Conservation (phyloP, 176 grass and related monocot genomes). For the Carex scoparia region DNA sequence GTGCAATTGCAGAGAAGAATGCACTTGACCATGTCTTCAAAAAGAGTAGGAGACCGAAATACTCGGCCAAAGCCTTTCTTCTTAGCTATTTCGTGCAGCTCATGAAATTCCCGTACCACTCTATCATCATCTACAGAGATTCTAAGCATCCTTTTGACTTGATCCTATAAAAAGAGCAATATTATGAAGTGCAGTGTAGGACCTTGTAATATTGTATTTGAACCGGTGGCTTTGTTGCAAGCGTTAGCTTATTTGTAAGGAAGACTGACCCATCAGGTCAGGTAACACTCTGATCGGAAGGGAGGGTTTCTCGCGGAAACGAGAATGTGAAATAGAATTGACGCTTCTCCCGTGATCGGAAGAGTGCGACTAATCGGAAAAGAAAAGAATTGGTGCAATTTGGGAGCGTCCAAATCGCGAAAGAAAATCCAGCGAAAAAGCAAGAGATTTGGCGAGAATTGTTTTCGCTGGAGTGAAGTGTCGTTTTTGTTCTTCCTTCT, state of each 20-base stretch:
- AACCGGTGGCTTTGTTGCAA: neutral
- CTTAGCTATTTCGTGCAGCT: conserved; percentile 41
- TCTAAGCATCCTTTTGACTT: conserved; percentile 70
- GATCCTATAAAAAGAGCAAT: conserved; percentile 37
- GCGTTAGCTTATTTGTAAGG: neutral
- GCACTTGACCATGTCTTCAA: conserved; percentile 90
- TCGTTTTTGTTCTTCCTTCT: no score
- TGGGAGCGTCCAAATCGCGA: no score
- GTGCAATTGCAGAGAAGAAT: conserved; percentile 87
- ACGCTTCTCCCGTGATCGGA: no score
- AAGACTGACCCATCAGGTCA: neutral
- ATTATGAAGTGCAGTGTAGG: neutral
- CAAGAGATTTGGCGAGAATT: no score
- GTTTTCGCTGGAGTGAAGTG: no score
- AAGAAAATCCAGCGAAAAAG: no score
- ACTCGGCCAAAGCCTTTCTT: conserved; percentile 48
- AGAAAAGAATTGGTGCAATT: no score
- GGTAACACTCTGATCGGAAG: neutral
- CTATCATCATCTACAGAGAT: conserved; percentile 36
- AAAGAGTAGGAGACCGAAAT: conserved; percentile 72
- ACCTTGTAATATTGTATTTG: neutral
- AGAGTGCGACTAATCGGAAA: no score
- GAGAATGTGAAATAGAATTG: no score
- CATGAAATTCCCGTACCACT: conserved; percentile 50
- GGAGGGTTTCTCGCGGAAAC: no score